phyloP scores from a whole-genome alignment of 2,329 filamentous ascomycete species.

The Paraphaeosphaeria minitans region DNA sequence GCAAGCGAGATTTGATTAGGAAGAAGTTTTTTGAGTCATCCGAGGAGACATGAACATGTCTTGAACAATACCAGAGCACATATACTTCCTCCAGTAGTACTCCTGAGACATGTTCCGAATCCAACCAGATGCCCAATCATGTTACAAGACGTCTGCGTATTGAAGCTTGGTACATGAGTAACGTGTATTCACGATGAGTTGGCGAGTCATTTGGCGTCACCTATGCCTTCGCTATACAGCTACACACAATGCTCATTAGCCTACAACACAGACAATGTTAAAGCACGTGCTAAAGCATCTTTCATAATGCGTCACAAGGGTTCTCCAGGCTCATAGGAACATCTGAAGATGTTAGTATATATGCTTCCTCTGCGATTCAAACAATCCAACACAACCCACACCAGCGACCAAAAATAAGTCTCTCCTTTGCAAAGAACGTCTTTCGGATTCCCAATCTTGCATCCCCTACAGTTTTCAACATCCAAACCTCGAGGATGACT shows the following conservation, averaged over 20 bases:
- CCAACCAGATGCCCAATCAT: too few relatives aligned
- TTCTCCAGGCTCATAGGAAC: background rate
- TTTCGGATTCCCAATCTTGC: background rate
- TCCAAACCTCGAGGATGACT: background rate
- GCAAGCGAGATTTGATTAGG: background rate
- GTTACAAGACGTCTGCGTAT: background rate
- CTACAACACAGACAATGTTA: background rate
- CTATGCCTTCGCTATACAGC: background rate
- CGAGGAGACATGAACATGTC: background rate
- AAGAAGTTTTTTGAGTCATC: background rate
- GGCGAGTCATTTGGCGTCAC: background rate
- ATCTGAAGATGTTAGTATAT: background rate
- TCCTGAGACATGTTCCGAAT: background rate
- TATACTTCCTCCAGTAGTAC: background rate
- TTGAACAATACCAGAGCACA: background rate
- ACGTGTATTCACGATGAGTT: background rate
- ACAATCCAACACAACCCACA: background rate
- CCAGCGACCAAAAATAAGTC: background rate
- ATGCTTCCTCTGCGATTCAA: background rate
- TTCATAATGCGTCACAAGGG: background rate
- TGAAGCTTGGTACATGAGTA: background rate
- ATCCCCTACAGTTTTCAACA: background rate
- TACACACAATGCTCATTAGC: background rate
- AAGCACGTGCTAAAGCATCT: background rate
- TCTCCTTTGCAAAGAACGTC: background rate